phyloP scores from a whole-genome alignment of 768 basidiomycete genomes.

The Phanerochaete sordida region DNA sequence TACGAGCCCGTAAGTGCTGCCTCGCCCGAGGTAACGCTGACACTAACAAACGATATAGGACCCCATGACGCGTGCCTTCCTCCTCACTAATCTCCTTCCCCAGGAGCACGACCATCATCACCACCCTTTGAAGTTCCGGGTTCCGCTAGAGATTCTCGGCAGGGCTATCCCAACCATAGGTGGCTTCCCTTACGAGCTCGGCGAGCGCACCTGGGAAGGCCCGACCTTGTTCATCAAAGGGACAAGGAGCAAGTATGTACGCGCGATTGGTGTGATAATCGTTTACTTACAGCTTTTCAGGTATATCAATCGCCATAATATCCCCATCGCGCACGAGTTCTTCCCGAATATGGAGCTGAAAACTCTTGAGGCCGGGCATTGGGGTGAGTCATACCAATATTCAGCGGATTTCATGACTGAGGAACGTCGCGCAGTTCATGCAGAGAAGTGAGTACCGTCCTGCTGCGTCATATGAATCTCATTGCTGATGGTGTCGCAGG shows the following conservation, averaged over 20 bases:
- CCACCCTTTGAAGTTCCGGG: conserved; percentile 55
- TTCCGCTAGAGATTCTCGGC: conserved; percentile 68
- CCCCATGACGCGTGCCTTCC: conserved; percentile 69
- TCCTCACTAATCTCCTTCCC: conserved; percentile 75
- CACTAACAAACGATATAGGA: conserved; percentile 47
- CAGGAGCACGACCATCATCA: conserved; percentile 26
- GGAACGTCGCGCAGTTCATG: conserved; percentile 65
- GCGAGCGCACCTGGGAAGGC: conserved; percentile 51
- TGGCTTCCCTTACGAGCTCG: conserved; percentile 69
- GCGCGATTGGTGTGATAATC: neutral
- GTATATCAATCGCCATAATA: conserved; percentile 73
- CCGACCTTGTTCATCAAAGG: conserved; percentile 77
- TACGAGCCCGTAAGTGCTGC: conserved; percentile 54
- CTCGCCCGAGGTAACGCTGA: neutral
- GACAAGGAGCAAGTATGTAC: conserved; percentile 61
- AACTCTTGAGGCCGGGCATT: conserved; percentile 75
- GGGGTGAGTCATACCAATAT: conserved; percentile 52
- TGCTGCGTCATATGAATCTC: too few species aligned
- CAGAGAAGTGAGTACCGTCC: conserved; percentile 55
- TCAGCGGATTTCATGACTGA: neutral
- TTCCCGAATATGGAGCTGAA: conserved; percentile 70
- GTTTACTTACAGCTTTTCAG: conserved; percentile 28
- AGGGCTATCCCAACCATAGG: conserved; percentile 66
- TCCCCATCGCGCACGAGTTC: conserved; percentile 55
- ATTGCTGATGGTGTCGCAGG: conserved; percentile 22